phyloP scores from a whole-genome alignment of 495 filamentous ascomycete species.

The Cryomyces antarcticus region DNA sequence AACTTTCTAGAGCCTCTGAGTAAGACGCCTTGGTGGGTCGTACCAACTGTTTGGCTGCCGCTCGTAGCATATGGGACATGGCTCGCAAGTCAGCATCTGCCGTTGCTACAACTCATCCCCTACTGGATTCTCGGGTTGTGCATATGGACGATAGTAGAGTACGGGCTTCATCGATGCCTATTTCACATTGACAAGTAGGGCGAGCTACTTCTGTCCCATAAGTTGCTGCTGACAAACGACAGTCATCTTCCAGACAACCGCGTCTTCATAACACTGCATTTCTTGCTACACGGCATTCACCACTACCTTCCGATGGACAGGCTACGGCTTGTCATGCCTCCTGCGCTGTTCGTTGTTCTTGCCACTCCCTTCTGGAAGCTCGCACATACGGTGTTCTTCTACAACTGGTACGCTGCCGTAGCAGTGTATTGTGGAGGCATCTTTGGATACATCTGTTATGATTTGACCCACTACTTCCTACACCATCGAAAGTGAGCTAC shows the following conservation, averaged over 20 bases:
- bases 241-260: slow-evolving; percentile 86
- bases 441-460: slow-evolving; percentile 91
- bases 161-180: slow-evolving; percentile 70
- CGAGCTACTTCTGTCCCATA: slow-evolving; percentile 12
- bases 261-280: slow-evolving; percentile 73
- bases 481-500: slow-evolving; percentile 70
- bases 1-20: slow-evolving; percentile 93
- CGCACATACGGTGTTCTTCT: slow-evolving; percentile 66
- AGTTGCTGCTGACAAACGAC: slow-evolving; percentile 7
- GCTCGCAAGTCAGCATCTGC: slow-evolving; percentile 39
- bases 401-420: slow-evolving; percentile 62
- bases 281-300: slow-evolving; percentile 90
- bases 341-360: slow-evolving; percentile 65
- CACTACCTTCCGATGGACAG: slow-evolving; percentile 99
- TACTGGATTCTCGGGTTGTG: slow-evolving; percentile 47
- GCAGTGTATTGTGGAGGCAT: slow-evolving; percentile 74
- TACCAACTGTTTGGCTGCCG: slow-evolving; percentile 78
- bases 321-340: slow-evolving; percentile 92
- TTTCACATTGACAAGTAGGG: slow-evolving; percentile 79
- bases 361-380: slow-evolving; percentile 87
- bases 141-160: slow-evolving; percentile 84
- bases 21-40: slow-evolving; percentile 81
- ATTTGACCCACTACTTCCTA: slow-evolving; percentile 97
- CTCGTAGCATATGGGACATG: slow-evolving; percentile 53
- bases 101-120: slow-evolving; percentile 19